Conservation (phyloP, 306 rosid species). For the Trifolium dubium region DNA sequence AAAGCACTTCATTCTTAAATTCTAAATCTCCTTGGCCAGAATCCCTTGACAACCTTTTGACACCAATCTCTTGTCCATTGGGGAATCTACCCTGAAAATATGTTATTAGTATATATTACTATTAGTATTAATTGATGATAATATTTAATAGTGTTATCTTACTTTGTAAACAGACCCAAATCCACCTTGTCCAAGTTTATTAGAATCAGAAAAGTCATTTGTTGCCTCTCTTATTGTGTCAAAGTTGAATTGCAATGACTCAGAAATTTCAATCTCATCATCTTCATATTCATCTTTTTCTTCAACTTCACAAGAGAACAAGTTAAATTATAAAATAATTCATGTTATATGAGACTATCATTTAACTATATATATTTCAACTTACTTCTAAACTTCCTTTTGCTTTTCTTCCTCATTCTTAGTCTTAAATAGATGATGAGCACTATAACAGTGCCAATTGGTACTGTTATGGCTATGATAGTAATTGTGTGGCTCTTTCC, state of each 20-base stretch:
- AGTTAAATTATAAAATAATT: not conserved
- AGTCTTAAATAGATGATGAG: constrained; percentile 34
- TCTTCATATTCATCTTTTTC: not conserved
- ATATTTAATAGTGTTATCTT: not conserved
- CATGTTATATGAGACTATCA: not conserved
- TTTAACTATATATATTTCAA: not conserved
- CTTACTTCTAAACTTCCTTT: constrained; percentile 34
- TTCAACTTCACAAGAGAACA: not conserved
- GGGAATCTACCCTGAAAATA: constrained; percentile 35
- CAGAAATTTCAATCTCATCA: constrained; percentile 12
- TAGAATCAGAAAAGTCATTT: constrained; percentile 33
- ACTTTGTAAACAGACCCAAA: constrained; percentile 45
- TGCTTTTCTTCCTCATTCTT: constrained; percentile 27
- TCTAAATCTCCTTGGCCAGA: constrained; percentile 42
- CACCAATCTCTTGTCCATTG: constrained; percentile 30
- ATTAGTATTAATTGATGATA: not conserved
- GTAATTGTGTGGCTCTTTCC: constrained; percentile 35
- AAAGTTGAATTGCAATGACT: constrained; percentile 30
- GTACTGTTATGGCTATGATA: constrained; percentile 31
- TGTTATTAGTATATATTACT: not conserved
- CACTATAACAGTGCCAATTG: constrained; percentile 37
- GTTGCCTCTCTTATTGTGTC: constrained; percentile 42
- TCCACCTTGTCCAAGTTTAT: constrained; percentile 49
- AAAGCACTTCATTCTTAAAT: constrained; percentile 50
- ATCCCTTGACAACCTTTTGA: constrained; percentile 33